Conservation (phyloP, 768 basidiomycete species). For the Trametopsis cervina region DNA sequence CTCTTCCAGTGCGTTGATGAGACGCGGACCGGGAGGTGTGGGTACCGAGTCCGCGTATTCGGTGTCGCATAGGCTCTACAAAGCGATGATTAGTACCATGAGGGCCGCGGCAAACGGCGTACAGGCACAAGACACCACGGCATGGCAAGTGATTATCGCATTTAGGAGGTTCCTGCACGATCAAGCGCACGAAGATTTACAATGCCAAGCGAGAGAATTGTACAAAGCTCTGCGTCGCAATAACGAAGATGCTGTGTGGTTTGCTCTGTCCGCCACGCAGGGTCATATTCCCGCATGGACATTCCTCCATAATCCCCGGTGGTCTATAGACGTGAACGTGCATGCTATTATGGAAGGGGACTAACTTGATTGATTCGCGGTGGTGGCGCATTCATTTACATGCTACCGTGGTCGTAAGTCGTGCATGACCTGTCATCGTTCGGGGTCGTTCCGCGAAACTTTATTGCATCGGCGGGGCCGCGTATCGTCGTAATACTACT, state of each 20-base stretch:
- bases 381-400: no score
- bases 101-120: constrained; percentile 58
- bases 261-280: constrained; percentile 54
- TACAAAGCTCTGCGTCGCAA: constrained; percentile 52
- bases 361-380: no score
- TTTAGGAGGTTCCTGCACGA: constrained; percentile 73
- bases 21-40: constrained; percentile 41
- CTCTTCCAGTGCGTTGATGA: constrained; percentile 55
- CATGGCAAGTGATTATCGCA: constrained; percentile 76
- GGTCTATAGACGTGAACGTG: constrained; percentile 51
- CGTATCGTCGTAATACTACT: constrained; percentile 69
- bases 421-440: no score
- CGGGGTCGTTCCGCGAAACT: no score
- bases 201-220: constrained; percentile 53
- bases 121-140: constrained; percentile 56
- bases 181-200: constrained; percentile 68
- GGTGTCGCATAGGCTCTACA: constrained; percentile 73
- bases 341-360: constrained; percentile 12
- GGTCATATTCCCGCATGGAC: constrained; percentile 31
- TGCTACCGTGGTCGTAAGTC: no score
- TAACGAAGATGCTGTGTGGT: constrained; percentile 83
- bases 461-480: constrained; percentile 32
- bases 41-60: constrained; percentile 72
- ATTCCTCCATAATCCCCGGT: constrained; percentile 49
- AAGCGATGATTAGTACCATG: constrained; percentile 72